Conservation (phyloP, 2,329 filamentous ascomycete genomes). For the Trichoderma endophyticum region DNA sequence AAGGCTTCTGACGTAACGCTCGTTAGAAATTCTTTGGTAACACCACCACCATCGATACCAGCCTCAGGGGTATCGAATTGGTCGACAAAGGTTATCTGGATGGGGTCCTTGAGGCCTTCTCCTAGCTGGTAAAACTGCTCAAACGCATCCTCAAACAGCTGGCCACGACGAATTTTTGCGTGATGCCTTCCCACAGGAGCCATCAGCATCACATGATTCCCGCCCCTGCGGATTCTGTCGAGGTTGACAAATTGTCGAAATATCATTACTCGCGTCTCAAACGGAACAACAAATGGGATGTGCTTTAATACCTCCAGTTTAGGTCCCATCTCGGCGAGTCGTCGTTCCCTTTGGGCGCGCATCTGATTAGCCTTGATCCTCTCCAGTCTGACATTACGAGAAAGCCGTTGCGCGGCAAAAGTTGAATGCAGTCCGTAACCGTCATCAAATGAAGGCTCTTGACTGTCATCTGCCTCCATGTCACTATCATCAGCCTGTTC, state of each 20-base stretch:
- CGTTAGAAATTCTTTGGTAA: constrained; percentile 95
- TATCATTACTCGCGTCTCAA: constrained; percentile 84
- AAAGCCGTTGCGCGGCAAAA: constrained; percentile 55
- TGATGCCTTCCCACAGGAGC: constrained; percentile 58
- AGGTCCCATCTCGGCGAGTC: constrained; percentile 76
- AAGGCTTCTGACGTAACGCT: constrained; percentile 87
- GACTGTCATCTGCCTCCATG: constrained; percentile 31
- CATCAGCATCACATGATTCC: constrained; percentile 19
- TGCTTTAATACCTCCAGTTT: constrained; percentile 88
- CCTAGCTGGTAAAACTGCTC: constrained; percentile 77
- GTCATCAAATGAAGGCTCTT: constrained; percentile 31
- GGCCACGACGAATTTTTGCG: constrained; percentile 73
- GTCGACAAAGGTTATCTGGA: constrained; percentile 95
- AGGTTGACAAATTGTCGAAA: constrained; percentile 88
- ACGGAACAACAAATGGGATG: constrained; percentile 96
- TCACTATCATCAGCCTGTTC: constrained; percentile 31
- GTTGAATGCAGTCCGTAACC: constrained; percentile 32
- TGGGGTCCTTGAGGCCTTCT: constrained; percentile 85
- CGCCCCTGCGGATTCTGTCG: constrained; percentile 47
- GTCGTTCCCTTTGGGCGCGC: constrained; percentile 64
- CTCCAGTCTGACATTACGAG: constrained; percentile 63
- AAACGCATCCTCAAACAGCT: constrained; percentile 83
- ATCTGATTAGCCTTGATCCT: constrained; percentile 61
- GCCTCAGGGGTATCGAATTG: constrained; percentile 83
- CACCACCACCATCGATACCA: constrained; percentile 93